Percentiles rank a stretch among this genome's conserved stretches.
Evolutionary conservation across 108 stramenopile species (phyloP).

Genomic region (Cyclotella cryptica): DNA sequence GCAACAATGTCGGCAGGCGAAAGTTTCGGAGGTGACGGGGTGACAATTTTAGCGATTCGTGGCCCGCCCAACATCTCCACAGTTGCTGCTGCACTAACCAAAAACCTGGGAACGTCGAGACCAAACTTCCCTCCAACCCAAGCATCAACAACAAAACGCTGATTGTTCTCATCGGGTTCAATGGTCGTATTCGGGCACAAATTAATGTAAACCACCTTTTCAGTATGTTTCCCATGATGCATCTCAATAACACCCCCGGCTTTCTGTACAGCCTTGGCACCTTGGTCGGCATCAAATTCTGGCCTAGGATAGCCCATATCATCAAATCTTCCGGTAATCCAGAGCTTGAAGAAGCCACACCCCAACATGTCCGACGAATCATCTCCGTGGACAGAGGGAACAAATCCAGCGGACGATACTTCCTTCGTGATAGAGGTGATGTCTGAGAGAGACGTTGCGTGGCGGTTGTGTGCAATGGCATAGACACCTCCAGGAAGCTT

Average conservation of each 20-base stretch:
- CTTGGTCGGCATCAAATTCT: conserved; percentile 40
- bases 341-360: conserved; percentile 45
- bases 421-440: conserved; percentile 22
- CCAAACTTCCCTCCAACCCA: conserved; percentile 26
- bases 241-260: conserved; percentile 38
- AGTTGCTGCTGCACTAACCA: conserved; percentile 34
- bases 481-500: conserved; percentile 37
- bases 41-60: conserved; percentile 30
- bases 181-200: conserved; percentile 28
- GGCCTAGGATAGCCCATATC: conserved; percentile 39
- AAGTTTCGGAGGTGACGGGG: too few species aligned
- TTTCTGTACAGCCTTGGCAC: conserved; percentile 25
- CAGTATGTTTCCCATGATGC: conserved; percentile 29
- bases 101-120: conserved; percentile 34
- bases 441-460: conserved; percentile 14
- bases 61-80: conserved; percentile 43
- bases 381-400: conserved; percentile 43
- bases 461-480: conserved; percentile 39
- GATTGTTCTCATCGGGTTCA: conserved; percentile 34
- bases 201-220: conserved; percentile 41
- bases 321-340: conserved; percentile 31
- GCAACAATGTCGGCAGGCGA: conserved; percentile 24
- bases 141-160: conserved; percentile 34
- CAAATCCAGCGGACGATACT: conserved; percentile 12
- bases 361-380: conserved; percentile 26